phyloP scores from a whole-genome alignment of 768 basidiomycete species.

The Mrakia frigida region DNA sequence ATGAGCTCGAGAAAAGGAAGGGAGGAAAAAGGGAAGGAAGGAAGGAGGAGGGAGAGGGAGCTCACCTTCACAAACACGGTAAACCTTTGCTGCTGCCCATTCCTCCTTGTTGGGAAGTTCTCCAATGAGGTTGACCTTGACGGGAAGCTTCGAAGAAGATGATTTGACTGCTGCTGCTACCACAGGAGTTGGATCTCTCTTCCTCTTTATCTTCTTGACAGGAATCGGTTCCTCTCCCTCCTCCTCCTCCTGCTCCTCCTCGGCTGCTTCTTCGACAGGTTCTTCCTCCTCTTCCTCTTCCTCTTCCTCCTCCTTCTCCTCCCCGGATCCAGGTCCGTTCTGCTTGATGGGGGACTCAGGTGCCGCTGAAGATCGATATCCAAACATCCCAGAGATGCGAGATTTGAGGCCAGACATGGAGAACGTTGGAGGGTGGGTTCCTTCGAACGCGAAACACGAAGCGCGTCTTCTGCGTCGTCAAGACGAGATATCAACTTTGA shows the following conservation, averaged over 20 bases:
- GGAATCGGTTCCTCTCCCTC: not conserved
- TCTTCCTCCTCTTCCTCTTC: not conserved
- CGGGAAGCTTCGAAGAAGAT: no score
- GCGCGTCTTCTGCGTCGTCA: no score
- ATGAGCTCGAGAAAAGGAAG: not conserved
- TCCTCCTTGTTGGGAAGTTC: not conserved
- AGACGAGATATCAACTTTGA: no score
- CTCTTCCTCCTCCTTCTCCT: not conserved
- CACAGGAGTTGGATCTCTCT: not conserved
- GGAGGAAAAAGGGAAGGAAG: not conserved
- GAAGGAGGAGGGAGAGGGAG: not conserved
- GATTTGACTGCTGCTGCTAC: no score
- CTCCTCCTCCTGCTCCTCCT: not conserved
- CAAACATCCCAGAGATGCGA: not conserved
- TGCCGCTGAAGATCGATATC: not conserved
- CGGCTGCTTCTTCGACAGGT: no score
- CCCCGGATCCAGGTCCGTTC: not conserved
- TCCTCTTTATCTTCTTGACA: not conserved
- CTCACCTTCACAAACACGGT: constrained; percentile 14
- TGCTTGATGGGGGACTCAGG: not conserved
- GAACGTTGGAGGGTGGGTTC: not conserved
- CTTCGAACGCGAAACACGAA: no score
- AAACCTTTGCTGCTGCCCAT: not conserved
- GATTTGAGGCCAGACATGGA: not conserved
- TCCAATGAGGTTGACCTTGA: not conserved